Conservation (phyloP, 176 grass and related monocot genomes). For the Pharus latifolius region DNA sequence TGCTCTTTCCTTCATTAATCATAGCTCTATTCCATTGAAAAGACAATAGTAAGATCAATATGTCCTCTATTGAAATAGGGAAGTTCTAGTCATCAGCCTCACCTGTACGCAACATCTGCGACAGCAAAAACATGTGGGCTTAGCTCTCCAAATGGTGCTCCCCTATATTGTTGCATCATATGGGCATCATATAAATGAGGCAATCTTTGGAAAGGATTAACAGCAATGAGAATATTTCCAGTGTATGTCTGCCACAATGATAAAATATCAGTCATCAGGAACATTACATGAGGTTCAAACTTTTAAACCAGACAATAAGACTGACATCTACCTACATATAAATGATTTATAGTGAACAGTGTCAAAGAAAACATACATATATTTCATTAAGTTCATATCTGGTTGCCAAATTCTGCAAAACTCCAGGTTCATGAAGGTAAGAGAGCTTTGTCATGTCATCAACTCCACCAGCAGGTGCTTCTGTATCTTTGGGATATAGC, state of each 20-base stretch:
- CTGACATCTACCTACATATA: neutral
- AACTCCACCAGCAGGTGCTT: constrained; percentile 86
- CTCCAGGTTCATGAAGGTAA: constrained; percentile 95
- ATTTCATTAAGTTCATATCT: constrained; percentile 99
- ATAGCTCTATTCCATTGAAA: constrained; percentile 63
- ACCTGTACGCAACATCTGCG: constrained; percentile 95
- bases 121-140: constrained; percentile 99
- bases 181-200: constrained; percentile 84
- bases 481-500: constrained; percentile 96
- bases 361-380: constrained; percentile 52
- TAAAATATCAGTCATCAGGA: neutral
- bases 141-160: constrained; percentile 90
- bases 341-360: neutral
- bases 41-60: constrained; percentile 13
- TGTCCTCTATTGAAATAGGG: neutral
- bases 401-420: constrained; percentile 71
- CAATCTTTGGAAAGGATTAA: constrained; percentile 98
- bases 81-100: constrained; percentile 1
- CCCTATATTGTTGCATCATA: constrained; percentile 99
- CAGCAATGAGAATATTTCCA: constrained; percentile 97
- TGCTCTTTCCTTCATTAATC: constrained; percentile 89
- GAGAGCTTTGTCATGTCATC: constrained; percentile 99
- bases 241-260: constrained; percentile 74
- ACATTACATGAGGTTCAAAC: neutral
- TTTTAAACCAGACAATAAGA: constrained; percentile 1